A percentile compares a stretch with the other conserved stretches of the same genome.
phyloP scores from a whole-genome alignment of 1,139 yeast species.

The Debaryomycetaceae sp. region DNA sequence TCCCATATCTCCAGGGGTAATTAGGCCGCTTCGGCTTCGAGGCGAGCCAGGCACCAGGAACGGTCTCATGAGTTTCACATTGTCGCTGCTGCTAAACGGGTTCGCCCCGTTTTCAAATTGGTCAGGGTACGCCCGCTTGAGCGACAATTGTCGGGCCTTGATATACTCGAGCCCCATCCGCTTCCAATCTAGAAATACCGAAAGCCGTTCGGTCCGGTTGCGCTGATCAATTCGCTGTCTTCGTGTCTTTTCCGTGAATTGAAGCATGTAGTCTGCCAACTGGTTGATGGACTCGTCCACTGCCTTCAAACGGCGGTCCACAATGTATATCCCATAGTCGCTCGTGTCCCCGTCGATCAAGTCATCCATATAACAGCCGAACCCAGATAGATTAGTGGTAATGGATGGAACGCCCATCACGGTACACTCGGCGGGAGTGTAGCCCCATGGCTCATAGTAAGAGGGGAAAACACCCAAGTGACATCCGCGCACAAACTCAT shows the following conservation, averaged over 20 bases:
- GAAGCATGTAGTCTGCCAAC: constrained; percentile 80
- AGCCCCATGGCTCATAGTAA: constrained; percentile 99
- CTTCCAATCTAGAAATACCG: constrained; percentile 93
- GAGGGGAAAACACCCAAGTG: constrained; percentile 98
- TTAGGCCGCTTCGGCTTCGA: constrained; percentile 45
- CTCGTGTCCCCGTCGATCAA: constrained; percentile 77
- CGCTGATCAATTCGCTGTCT: constrained; percentile 97
- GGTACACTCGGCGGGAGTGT: constrained; percentile 98
- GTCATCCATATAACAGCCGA: constrained; percentile 98
- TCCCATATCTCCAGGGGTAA: constrained; percentile 99
- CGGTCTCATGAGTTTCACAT: constrained; percentile 78
- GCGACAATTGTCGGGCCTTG: constrained; percentile 86
- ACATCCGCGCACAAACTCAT: constrained; percentile 96
- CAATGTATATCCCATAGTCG: constrained; percentile 95
- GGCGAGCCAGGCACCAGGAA: constrained; percentile 96
- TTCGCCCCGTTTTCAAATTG: constrained; percentile 55
- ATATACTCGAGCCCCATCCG: constrained; percentile 95
- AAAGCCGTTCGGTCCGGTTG: constrained; percentile 88
- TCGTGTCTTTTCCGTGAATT: constrained; percentile 78
- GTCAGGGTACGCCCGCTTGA: constrained; percentile 90
- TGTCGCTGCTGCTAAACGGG: constrained; percentile 44
- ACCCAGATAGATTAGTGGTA: constrained; percentile 92
- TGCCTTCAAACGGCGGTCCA: constrained; percentile 86
- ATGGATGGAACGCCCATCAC: constrained; percentile 99
- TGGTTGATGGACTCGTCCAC: constrained; percentile 94